Conservation (phyloP, 2,329 filamentous ascomycete genomes). For the Aspergillus thermomutatus region DNA sequence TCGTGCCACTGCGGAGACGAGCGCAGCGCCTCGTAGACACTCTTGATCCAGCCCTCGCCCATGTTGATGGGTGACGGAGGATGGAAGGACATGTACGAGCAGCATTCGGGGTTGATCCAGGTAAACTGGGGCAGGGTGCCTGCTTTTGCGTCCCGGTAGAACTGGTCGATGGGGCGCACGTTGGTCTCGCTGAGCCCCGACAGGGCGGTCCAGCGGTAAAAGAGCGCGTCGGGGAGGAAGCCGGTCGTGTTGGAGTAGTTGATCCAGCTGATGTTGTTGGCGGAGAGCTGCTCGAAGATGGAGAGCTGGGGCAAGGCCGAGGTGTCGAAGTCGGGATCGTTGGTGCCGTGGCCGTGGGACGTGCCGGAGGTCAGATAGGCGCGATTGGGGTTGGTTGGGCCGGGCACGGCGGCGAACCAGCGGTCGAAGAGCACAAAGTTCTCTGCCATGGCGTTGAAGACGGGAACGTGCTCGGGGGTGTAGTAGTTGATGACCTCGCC, state of each 20-base stretch:
- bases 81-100: conserved; percentile 49
- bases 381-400: conserved; percentile 40
- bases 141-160: conserved; percentile 44
- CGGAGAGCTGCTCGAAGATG: conserved; percentile 41
- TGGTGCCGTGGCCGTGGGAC: conserved; percentile 38
- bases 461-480: conserved; percentile 39
- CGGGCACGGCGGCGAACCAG: conserved; percentile 42
- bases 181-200: conserved; percentile 34
- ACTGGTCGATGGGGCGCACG: conserved; percentile 38
- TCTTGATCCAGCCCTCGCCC: conserved; percentile 46
- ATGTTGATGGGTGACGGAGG: conserved; percentile 44
- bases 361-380: conserved; percentile 40
- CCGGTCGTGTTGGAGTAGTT: conserved; percentile 47
- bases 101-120: conserved; percentile 52
- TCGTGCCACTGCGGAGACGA: conserved; percentile 46
- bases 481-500: conserved; percentile 46
- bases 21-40: conserved; percentile 46
- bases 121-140: conserved; percentile 46
- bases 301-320: conserved; percentile 38
- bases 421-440: conserved; percentile 46
- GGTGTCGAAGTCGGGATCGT: conserved; percentile 32
- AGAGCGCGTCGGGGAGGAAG: conserved; percentile 44
- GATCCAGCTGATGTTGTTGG: conserved; percentile 42
- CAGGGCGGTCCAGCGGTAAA: conserved; percentile 42
- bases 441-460: conserved; percentile 40